Conservation (phyloP, 805 yeast genomes). For the Nakazawaea populi region DNA sequence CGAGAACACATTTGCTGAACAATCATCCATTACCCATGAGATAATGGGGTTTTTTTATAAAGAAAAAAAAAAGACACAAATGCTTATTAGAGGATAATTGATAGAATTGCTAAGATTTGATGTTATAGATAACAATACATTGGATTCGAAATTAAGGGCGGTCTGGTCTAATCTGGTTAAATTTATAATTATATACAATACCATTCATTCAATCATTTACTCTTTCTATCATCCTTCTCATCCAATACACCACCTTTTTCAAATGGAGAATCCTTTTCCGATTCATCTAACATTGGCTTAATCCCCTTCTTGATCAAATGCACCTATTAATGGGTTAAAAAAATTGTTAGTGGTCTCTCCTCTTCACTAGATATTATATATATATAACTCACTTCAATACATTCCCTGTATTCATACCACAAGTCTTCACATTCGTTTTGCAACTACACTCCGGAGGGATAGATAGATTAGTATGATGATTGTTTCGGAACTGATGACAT, state of each 20-base stretch:
- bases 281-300: conserved; percentile 79
- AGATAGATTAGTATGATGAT: neutral
- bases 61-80: too few relatives aligned
- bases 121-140: too few relatives aligned
- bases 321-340: conserved; percentile 13
- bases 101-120: too few relatives aligned
- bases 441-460: conserved; percentile 22
- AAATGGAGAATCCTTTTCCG: conserved; percentile 86
- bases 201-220: neutral
- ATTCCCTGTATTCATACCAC: conserved; percentile 85
- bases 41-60: too few relatives aligned
- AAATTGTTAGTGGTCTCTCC: neutral
- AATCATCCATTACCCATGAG: too few relatives aligned
- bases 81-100: too few relatives aligned
- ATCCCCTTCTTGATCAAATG: conserved; percentile 69
- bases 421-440: conserved; percentile 87
- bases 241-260: conserved; percentile 53
- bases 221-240: conserved; percentile 10
- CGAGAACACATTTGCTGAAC: too few relatives aligned
- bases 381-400: conserved; percentile 57
- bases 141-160: too few relatives aligned
- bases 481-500: neutral
- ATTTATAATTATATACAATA: neutral
- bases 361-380: neutral
- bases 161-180: neutral